Conservation (phyloP, 1,284 basidiomycete species). For the Limonomyces culmigenus region DNA sequence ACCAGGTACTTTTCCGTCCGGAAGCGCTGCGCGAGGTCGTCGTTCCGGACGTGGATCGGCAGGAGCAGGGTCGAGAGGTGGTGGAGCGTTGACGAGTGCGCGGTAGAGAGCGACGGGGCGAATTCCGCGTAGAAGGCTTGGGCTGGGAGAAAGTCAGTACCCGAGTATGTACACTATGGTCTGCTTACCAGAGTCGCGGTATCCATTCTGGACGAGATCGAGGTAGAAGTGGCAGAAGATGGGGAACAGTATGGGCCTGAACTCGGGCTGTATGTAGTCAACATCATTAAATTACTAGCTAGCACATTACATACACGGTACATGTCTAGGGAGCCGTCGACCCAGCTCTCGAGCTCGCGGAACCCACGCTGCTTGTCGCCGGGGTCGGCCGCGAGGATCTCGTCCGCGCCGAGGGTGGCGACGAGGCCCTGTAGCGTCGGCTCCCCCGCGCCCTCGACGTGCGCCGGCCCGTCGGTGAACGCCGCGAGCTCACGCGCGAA, state of each 20-base stretch:
- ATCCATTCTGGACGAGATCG: conserved; percentile 83
- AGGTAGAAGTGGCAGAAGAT: conserved; percentile 97
- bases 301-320: conserved; percentile 51
- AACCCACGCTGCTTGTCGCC: conserved; percentile 83
- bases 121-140: conserved; percentile 64
- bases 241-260: conserved; percentile 84
- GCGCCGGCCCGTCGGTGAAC: conserved; percentile 44
- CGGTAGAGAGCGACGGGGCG: conserved; percentile 48
- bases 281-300: conserved; percentile 5
- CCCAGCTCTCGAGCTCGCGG: conserved; percentile 84
- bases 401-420: conserved; percentile 63
- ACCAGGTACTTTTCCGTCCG: conserved; percentile 84
- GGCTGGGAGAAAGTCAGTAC: conserved; percentile 23
- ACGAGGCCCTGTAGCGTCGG: conserved; percentile 62
- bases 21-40: conserved; percentile 75
- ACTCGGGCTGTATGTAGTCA: conserved; percentile 54
- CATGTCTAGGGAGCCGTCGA: conserved; percentile 78
- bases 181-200: conserved; percentile 69
- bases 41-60: conserved; percentile 73
- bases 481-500: conserved; percentile 49
- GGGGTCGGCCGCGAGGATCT: conserved; percentile 71
- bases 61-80: conserved; percentile 73
- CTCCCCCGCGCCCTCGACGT: conserved; percentile 40
- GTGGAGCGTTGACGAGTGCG: conserved; percentile 61
- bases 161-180: neutral